Percentiles rank a stretch among this genome's conserved stretches.
Conservation (phyloP, 2,329 filamentous ascomycete genomes). For the Exserohilum turcica region DNA sequence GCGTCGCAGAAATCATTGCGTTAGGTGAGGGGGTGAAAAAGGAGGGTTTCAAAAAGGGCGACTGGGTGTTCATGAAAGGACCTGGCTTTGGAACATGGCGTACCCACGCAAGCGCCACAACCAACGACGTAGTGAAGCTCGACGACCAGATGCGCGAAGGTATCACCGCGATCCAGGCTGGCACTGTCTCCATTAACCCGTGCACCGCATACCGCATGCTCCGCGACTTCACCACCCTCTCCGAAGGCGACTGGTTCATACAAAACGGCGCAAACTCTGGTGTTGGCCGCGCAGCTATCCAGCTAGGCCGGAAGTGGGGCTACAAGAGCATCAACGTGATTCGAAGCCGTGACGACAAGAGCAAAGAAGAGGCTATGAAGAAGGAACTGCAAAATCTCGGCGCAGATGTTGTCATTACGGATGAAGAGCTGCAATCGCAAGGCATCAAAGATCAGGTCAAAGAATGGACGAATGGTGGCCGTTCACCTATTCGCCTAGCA, state of each 20-base stretch:
- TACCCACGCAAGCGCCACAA: conserved; percentile 77
- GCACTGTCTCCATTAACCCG: conserved; percentile 89
- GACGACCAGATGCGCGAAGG: conserved; percentile 71
- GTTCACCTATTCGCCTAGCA: conserved; percentile 74
- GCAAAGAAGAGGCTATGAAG: conserved; percentile 69
- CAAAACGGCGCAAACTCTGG: conserved; percentile 97
- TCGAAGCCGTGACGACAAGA: conserved; percentile 73
- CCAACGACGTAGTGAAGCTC: conserved; percentile 69
- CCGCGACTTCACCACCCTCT: conserved; percentile 71
- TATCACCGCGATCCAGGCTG: conserved; percentile 76
- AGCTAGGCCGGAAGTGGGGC: conserved; percentile 84
- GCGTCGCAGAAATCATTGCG: conserved; percentile 84
- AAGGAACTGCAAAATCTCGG: conserved; percentile 65
- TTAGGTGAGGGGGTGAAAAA: conserved; percentile 64
- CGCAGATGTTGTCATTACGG: conserved; percentile 66
- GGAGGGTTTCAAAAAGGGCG: conserved; percentile 68
- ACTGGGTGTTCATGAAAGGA: conserved; percentile 89
- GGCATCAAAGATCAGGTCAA: conserved; percentile 67
- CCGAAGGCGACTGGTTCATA: conserved; percentile 88
- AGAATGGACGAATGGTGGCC: conserved; percentile 71
- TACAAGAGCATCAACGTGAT: conserved; percentile 90
- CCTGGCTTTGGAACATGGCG: conserved; percentile 93
- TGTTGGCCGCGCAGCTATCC: conserved; percentile 88
- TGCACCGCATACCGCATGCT: conserved; percentile 95
- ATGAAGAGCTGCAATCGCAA: conserved; percentile 63